These are phyloP conservation scores for Moniliophthora roreri DNA, from an alignment of 1,284 basidiomycete genomes.

Conservation along the genomic window DNA sequence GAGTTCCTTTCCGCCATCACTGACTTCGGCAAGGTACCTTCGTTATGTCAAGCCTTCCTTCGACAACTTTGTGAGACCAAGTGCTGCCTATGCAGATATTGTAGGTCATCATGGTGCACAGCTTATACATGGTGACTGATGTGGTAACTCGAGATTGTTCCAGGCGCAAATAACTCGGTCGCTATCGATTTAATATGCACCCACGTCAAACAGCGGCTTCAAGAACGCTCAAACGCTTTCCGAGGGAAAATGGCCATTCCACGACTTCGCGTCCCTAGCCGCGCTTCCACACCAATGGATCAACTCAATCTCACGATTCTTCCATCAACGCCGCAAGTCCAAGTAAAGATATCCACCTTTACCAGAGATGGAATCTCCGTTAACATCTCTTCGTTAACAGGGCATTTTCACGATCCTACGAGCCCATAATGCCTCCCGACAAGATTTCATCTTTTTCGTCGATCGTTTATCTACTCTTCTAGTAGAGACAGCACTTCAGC, in stretches of 20 bases:
- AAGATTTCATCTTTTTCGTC: constrained; percentile 89
- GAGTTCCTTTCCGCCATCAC: too few species aligned
- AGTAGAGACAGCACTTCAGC: constrained; percentile 82
- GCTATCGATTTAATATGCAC: constrained; percentile 94
- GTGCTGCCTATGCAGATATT: constrained; percentile 85
- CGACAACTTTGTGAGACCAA: constrained; percentile 94
- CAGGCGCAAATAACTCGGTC: constrained; percentile 83
- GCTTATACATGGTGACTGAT: not conserved
- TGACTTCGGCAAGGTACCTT: constrained; percentile 69
- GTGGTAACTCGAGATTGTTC: constrained; percentile 71
- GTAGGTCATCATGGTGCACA: constrained; percentile 48
- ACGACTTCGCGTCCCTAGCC: constrained; percentile 33
- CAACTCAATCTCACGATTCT: constrained; percentile 67
- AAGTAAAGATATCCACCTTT: constrained; percentile 40
- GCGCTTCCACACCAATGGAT: constrained; percentile 30
- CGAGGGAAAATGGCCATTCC: constrained; percentile 69
- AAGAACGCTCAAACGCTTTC: constrained; percentile 74
- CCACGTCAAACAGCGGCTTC: constrained; percentile 85
- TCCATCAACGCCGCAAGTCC: constrained; percentile 80
- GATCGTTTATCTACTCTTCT: constrained; percentile 86
- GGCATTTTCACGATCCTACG: constrained; percentile 89
- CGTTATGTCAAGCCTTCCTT: constrained; percentile 93
- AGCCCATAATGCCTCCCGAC: constrained; percentile 65
- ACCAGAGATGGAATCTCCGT: not conserved
- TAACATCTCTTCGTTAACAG: constrained; percentile 36